phyloP scores from a whole-genome alignment of 495 filamentous ascomycete genomes.

The Baudoinia panamericana region DNA sequence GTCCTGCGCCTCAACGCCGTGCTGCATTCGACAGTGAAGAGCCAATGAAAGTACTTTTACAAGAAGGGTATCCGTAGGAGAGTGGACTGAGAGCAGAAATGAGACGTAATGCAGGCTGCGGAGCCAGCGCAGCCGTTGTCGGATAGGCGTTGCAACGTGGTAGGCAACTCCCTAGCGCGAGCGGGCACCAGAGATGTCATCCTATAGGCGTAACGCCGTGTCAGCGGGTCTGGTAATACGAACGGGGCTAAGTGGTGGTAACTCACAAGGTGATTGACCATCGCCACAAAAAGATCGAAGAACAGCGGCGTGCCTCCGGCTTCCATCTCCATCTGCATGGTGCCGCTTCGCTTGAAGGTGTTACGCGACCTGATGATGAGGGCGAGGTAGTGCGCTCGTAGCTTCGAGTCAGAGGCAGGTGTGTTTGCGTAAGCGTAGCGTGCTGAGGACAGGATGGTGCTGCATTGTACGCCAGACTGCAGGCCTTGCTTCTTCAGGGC shows the following conservation, averaged over 20 bases:
- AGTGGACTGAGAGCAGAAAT: no score
- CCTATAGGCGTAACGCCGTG: slow-evolving; percentile 3
- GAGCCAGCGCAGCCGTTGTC: slow-evolving; percentile 1
- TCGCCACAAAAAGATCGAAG: slow-evolving; percentile 85
- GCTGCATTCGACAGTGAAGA: no score
- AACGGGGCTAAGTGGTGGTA: no score
- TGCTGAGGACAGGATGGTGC: slow-evolving; percentile 70
- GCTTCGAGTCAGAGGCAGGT: slow-evolving; percentile 73
- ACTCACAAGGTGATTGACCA: slow-evolving; percentile 71
- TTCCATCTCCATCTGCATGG: slow-evolving; percentile 95
- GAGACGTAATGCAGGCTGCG: no score
- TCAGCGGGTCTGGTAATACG: background rate
- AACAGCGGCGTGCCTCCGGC: slow-evolving; percentile 64
- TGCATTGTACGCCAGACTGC: slow-evolving; percentile 66
- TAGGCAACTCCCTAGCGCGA: slow-evolving; percentile 8
- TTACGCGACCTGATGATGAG: slow-evolving; percentile 72
- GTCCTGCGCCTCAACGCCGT: no score
- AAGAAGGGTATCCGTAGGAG: slow-evolving; percentile 14
- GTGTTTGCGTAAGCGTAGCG: slow-evolving; percentile 83
- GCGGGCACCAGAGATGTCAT: slow-evolving; percentile 14
- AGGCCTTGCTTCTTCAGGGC: slow-evolving; percentile 73
- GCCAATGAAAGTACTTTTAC: slow-evolving; percentile 7
- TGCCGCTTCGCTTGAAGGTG: slow-evolving; percentile 86
- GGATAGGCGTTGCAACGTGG: background rate
- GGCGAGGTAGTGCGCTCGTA: slow-evolving; percentile 82